Base-by-base conservation (phyloP, 768 basidiomycete genomes). In the Wakefieldia striispora region DNA sequence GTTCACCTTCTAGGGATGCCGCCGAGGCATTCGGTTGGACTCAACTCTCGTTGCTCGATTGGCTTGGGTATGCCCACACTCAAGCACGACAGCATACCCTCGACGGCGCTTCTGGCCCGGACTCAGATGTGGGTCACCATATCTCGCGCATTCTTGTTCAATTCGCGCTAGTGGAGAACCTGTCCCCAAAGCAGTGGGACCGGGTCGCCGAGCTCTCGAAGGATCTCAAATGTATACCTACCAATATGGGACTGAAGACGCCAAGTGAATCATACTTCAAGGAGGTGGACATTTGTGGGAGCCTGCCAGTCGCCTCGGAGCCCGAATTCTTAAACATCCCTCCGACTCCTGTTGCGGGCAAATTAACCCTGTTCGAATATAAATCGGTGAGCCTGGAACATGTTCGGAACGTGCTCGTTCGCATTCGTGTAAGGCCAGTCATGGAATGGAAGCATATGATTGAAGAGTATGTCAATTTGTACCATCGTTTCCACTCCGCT, bases 261-360 rank as follows among this genome's bases (percentile, higher is more conserved):
- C 90, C 95, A 0, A 62, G 66, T 4, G 81, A 93, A 43, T 72
- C 86, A 4, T 95, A 95, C 69, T 94, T 97, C 61, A 71, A 83
- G 10, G 89, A 82, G 52, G 93, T 86, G n/a, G 81, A 89, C 56
- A 73, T 97, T n/a, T 97, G 89, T 54, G 89, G 2, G 57, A 47
- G 10, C 20, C 43, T 59, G 19, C 51, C 56, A 3, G 51, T 54
- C 2, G 56, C 26, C n/a, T 33, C 6, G n/a, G 57, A 45, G 21
- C 1, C 1, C 3, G 14, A 16, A 11, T 59, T 57, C 14, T 6
- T 40, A 13, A 23, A 26, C 11, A 40, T 57, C 23, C 34, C 24
- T 2, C 4, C 1, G 8, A 58, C 41, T 35, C 17, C 13, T 6
- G 37, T 46, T 10, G 47, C 45, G 9, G 14, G 33, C 33, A 33